Base-by-base conservation (phyloP, 2,329 filamentous ascomycete genomes). In the Monilinia polystroma region DNA sequence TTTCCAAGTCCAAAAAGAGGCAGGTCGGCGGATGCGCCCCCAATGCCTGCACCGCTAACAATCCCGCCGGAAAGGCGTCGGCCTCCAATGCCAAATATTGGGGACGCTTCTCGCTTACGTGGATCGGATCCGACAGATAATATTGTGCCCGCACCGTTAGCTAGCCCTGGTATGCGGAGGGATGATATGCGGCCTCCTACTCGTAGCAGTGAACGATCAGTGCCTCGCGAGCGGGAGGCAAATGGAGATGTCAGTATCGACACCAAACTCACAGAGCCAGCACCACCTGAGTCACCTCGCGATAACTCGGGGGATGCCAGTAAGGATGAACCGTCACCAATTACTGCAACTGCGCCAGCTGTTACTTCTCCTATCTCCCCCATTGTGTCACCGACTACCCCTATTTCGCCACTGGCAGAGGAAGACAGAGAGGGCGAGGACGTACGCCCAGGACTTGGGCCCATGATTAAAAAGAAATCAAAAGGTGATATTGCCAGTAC, bases 391-490 rank as follows among this genome's bases (percentile, higher is more conserved):
- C 67, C 68, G 16, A 55, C 65, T n/a, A 57, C 23, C 32, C 58
- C 56, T 3, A 41, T 59, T 43, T 65, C 63, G 38, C 63, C 60
- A 41, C 45, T 26, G 38, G 26, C 23, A 45, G 64, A 38, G 5
- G 59, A 62, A 10, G 55, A 77, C 64, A 69, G 74, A 38, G 58
- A 64, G n/a, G 58, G 38, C 16, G 72, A 77, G 66, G 70, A 75
- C 43, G 77, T 83, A 71, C 82, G 91, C n/a, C 92, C 92, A 23
- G 93, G 92, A 0, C 83, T 96, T 8, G 92, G 92, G 0, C 92
- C 93, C 2, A 97, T 97, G 93, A 90, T 97, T 73, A 87, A 89
- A 70, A 92, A 91, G 75, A 86, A 85, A 69, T 89, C 87, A 1
- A 87, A 85, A 69, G 84, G 82, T n/a, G 89, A 95, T 66, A 83